Evolutionary conservation across 176 grass and related monocot species (phyloP).

Genomic region (Phoenix dactylifera): DNA sequence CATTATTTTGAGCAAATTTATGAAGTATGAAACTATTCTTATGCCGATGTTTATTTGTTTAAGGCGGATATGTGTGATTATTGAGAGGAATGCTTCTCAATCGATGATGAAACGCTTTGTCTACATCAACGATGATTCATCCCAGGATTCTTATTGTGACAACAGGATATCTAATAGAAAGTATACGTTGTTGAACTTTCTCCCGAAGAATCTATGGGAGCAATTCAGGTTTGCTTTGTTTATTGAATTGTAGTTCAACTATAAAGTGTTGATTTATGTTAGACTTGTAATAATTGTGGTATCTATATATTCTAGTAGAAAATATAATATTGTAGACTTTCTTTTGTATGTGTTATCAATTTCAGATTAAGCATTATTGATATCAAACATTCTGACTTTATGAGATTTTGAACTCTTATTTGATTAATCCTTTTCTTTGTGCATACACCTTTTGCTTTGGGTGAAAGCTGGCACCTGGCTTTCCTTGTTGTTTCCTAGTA

Average conservation of each 20-base stretch:
- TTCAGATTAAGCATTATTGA: too few relatives aligned
- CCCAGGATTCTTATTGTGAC: slow-evolving; percentile 33
- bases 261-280: too few relatives aligned
- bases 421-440: neutral
- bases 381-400: too few relatives aligned
- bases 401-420: too few relatives aligned
- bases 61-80: too few relatives aligned
- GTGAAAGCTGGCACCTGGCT: neutral
- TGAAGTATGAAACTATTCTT: too few relatives aligned
- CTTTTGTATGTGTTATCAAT: too few relatives aligned
- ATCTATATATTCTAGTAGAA: too few relatives aligned
- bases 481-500: neutral
- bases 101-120: slow-evolving; percentile 62
- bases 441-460: neutral
- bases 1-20: too few relatives aligned
- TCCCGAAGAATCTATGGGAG: slow-evolving; percentile 82
- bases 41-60: too few relatives aligned
- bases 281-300: too few relatives aligned
- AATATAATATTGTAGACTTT: too few relatives aligned
- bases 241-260: neutral
- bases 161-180: slow-evolving; percentile 89
- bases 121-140: slow-evolving; percentile 62
- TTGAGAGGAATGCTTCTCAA: neutral
- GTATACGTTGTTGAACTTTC: slow-evolving; percentile 77
- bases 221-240: slow-evolving; percentile 75